Evolutionary conservation across 2,329 filamentous ascomycete species (phyloP).

Genomic region (Pseudocercospora crystallina): DNA sequence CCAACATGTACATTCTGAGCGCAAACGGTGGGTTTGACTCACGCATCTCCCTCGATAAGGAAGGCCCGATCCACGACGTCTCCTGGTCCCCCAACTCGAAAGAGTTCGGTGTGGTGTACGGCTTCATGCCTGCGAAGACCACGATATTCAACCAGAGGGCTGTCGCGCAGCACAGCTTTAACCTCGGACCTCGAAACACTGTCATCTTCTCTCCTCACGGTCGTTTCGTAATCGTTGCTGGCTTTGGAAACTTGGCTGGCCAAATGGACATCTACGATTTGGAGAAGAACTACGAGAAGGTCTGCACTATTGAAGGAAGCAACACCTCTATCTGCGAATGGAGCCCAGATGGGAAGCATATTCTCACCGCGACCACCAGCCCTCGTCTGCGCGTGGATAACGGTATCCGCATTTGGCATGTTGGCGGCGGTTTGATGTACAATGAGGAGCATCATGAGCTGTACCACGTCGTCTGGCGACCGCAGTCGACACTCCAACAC

Average conservation of each 20-base stretch:
- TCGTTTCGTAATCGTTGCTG: conserved; percentile 88
- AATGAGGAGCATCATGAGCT: conserved; percentile 92
- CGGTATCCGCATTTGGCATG: conserved; percentile 92
- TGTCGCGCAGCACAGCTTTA: conserved; percentile 78
- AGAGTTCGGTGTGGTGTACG: conserved; percentile 96
- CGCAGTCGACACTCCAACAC: conserved; percentile 63
- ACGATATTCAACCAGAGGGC: conserved; percentile 95
- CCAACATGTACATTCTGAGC: conserved; percentile 91
- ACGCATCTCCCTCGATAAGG: conserved; percentile 78
- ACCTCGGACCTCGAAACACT: conserved; percentile 86
- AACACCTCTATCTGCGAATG: conserved; percentile 96
- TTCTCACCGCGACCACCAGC: conserved; percentile 96
- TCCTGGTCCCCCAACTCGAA: conserved; percentile 98
- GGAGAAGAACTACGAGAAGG: conserved; percentile 87
- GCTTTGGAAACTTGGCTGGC: conserved; percentile 94
- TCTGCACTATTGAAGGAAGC: conserved; percentile 90
- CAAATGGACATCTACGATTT: conserved; percentile 98
- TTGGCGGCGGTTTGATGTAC: conserved; percentile 86
- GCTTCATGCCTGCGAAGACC: conserved; percentile 98
- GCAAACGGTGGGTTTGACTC: conserved; percentile 91
- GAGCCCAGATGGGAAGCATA: conserved; percentile 93
- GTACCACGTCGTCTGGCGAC: conserved; percentile 85
- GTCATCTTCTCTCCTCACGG: conserved; percentile 92
- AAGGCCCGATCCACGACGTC: conserved; percentile 96
- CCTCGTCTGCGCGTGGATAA: conserved; percentile 95